Evolutionary conservation across 2,329 filamentous ascomycete species (phyloP), one percentile per base, ranked within the genome.

Genomic region (Paracamarosporium sp.): DNA sequence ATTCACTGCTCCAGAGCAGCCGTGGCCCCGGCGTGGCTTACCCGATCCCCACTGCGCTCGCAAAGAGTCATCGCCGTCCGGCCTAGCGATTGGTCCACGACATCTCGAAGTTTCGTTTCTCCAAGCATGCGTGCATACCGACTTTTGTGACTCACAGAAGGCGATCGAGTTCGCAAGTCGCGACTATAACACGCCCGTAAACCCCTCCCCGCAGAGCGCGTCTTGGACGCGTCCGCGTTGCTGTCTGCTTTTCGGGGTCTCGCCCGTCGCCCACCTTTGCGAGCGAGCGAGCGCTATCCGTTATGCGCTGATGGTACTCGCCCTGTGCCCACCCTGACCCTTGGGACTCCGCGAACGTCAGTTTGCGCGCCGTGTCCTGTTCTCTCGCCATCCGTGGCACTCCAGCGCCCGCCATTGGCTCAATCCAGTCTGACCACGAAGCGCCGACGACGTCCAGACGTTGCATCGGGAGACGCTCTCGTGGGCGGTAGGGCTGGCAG

Each of bases 131-230:
- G 66, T 69, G 71, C 65, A 38, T 60, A 58, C 56, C 57, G 57
- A 56, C 47, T 33, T 28, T 53, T 61, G 70, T 76, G 74, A 76
- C 70, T 76, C 74, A 76, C 62, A 62, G 60, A 65, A 60, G 70
- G 66, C 70, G 66, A 67, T 53, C 64, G 65, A 56, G 64, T 38
- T 17, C 20, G 24, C 40, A 50, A 30, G 64, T 70, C 74, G 65
- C 74, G 73, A 74, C 73, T 72, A 76, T 73, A 76, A 76, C 74
- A 75, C 73, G 74, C 64, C 63, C 62, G 58, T 41, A 67, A 55
- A 61, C 55, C 68, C 55, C 67, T 65, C 62, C 66, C 52, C 57
- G 58, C 54, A 62, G 57, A 56, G 62, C 72, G 71, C 70, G 72
- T 71, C 55, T 40, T 13, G 40, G 68, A 63, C 73, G 72, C 72